Percentiles rank a stretch among this genome's conserved stretches.
These are phyloP conservation scores for Sphagnum fallax DNA, from an alignment of 228 moss, liverwort and hornwort species.

Conservation along the genomic window DNA sequence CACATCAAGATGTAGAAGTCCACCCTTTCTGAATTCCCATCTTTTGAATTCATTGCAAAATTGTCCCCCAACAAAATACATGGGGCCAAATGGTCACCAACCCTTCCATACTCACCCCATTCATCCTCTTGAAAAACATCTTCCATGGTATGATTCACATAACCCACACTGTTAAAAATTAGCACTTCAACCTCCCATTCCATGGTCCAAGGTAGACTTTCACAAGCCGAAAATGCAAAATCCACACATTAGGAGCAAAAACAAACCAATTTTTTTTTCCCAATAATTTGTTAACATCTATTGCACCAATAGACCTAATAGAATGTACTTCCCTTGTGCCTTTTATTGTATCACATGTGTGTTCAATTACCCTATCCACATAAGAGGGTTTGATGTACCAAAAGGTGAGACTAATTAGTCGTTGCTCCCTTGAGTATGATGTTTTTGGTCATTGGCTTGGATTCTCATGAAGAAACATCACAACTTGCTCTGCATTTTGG, in stretches of 20 bases:
- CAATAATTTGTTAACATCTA: background rate
- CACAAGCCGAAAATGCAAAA: background rate
- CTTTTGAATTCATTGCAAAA: constrained; percentile 2
- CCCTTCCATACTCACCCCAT: background rate
- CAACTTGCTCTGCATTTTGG: background rate
- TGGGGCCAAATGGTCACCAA: background rate
- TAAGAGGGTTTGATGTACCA: background rate
- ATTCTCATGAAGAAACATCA: background rate
- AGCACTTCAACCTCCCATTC: background rate
- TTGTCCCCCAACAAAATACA: background rate
- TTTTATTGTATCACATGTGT: background rate
- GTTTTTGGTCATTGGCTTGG: constrained; percentile 1
- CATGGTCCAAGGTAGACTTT: background rate
- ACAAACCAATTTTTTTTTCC: background rate
- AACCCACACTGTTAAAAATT: background rate
- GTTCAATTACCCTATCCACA: background rate
- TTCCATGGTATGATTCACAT: background rate
- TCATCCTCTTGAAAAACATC: background rate
- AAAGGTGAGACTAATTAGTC: background rate
- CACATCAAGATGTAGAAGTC: background rate
- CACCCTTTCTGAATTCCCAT: background rate
- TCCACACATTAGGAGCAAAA: background rate
- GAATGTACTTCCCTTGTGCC: constrained; percentile 1
- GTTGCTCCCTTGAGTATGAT: background rate
- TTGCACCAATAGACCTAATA: background rate